These are phyloP conservation scores for Zygosaccharomyces gambellarensis DNA, from an alignment of 805 yeast genomes.

Conservation along the genomic window DNA sequence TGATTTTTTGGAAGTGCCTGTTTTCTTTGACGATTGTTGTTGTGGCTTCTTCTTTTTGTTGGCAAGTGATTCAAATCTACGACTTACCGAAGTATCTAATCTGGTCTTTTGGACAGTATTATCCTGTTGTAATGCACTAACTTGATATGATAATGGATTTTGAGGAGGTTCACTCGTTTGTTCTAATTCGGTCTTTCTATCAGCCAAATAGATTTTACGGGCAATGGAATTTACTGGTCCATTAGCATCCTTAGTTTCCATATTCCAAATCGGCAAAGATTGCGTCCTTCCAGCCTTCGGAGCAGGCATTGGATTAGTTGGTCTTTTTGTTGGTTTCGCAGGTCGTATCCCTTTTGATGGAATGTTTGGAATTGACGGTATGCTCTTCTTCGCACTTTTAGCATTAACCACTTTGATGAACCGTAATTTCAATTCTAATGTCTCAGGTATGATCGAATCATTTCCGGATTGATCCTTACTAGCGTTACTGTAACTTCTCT, in stretches of 20 bases:
- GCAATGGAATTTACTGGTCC: constrained; percentile 31
- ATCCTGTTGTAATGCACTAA: constrained; percentile 26
- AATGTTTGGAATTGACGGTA: constrained; percentile 5
- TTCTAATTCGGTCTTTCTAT: constrained; percentile 26
- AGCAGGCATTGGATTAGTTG: constrained; percentile 42
- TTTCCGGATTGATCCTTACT: constrained; percentile 12
- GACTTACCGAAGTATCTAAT: constrained; percentile 31
- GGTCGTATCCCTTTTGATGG: constrained; percentile 13
- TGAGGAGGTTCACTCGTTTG: constrained; percentile 11
- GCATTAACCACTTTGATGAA: constrained; percentile 27
- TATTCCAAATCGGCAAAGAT: constrained; percentile 39
- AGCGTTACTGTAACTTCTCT: constrained; percentile 24
- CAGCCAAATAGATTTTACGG: constrained; percentile 33
- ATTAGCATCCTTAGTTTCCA: constrained; percentile 18
- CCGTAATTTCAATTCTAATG: constrained; percentile 33
- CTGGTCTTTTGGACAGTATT: constrained; percentile 23
- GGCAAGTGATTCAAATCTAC: constrained; percentile 33
- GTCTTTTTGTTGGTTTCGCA: constrained; percentile 24
- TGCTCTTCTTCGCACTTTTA: constrained; percentile 9
- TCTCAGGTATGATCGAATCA: constrained; percentile 18
- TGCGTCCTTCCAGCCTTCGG: constrained; percentile 44
- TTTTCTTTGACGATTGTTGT: constrained; percentile 4
- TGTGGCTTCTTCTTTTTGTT: constrained; percentile 23
- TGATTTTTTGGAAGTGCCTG: constrained; percentile 4
- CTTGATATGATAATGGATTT: constrained; percentile 20